Conservation (phyloP, 2,329 filamentous ascomycete species). For the Rugonectria rugulosa region DNA sequence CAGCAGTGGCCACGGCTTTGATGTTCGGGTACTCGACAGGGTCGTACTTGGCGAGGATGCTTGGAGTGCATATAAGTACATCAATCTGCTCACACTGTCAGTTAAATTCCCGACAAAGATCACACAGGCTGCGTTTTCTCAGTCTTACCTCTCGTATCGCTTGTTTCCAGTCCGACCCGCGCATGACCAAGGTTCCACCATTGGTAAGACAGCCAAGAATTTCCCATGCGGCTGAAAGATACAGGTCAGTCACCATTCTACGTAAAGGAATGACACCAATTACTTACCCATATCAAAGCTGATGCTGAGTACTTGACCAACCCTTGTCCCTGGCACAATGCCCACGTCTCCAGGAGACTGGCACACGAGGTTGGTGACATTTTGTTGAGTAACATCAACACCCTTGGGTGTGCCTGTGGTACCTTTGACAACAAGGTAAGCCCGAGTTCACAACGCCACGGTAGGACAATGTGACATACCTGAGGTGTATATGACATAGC, state of each 20-base stretch:
- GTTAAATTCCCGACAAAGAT: not conserved
- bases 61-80: slow-evolving; percentile 63
- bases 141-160: slow-evolving; percentile 52
- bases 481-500: slow-evolving; percentile 64
- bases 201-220: slow-evolving; percentile 63
- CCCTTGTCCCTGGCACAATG: slow-evolving; percentile 57
- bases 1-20: slow-evolving; percentile 60
- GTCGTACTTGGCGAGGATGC: slow-evolving; percentile 59
- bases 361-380: slow-evolving; percentile 62
- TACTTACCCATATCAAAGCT: slow-evolving; percentile 67
- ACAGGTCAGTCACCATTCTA: not conserved
- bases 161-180: slow-evolving; percentile 58
- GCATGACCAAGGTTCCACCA: slow-evolving; percentile 61
- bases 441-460: not conserved
- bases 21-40: slow-evolving; percentile 57
- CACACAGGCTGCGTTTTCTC: fast-evolving
- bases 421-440: slow-evolving; percentile 31
- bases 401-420: slow-evolving; percentile 67
- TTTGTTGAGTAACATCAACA: slow-evolving; percentile 63
- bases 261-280: not conserved
- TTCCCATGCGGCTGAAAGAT: slow-evolving; percentile 61
- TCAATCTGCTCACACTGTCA: slow-evolving; percentile 49
- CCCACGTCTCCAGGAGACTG: slow-evolving; percentile 58
- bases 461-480: slow-evolving; percentile 40
- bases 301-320: slow-evolving; percentile 64